Evolutionary conservation across 768 basidiomycete genomes (phyloP).

Genomic region (Rhodotorula toruloides): DNA sequence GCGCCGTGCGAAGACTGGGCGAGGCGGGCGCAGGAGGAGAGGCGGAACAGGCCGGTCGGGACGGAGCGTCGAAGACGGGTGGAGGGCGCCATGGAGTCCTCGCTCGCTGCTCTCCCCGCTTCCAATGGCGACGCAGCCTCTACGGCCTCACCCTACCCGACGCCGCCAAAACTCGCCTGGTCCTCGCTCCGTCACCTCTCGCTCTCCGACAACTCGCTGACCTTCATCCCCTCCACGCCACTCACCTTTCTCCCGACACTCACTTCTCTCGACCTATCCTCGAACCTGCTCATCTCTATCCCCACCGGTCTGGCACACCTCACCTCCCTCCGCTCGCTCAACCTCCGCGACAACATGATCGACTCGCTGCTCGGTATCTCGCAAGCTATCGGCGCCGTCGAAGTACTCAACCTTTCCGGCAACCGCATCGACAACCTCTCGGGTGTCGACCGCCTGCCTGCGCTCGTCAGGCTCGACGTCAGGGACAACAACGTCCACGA

Average conservation of each 20-base stretch:
- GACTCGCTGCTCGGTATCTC: slow-evolving; percentile 89
- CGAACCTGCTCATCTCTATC: slow-evolving; percentile 78
- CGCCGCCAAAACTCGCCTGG: slow-evolving; percentile 33
- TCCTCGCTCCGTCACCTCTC: slow-evolving; percentile 67
- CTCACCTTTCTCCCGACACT: slow-evolving; percentile 66
- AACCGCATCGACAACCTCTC: slow-evolving; percentile 94
- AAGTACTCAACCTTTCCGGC: slow-evolving; percentile 69
- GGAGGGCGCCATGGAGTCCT: not conserved
- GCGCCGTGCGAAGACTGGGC: slow-evolving; percentile 72
- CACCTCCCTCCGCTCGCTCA: slow-evolving; percentile 78
- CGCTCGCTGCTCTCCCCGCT: not conserved
- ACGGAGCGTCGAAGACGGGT: slow-evolving; percentile 8
- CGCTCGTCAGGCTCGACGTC: slow-evolving; percentile 78
- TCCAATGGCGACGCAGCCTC: not conserved
- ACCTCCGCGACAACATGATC: slow-evolving; percentile 95
- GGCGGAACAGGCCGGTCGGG: slow-evolving; percentile 9
- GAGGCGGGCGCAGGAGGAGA: slow-evolving; percentile 54
- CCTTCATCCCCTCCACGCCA: slow-evolving; percentile 65
- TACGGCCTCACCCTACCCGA: slow-evolving; percentile 9
- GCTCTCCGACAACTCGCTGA: slow-evolving; percentile 72
- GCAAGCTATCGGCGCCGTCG: slow-evolving; percentile 68
- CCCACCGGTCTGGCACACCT: slow-evolving; percentile 69
- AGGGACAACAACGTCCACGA: slow-evolving; percentile 74
- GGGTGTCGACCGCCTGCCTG: slow-evolving; percentile 81
- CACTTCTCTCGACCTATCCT: slow-evolving; percentile 69